Conservation (phyloP, 805 yeast genomes). For the Pichia pseudocactophila region DNA sequence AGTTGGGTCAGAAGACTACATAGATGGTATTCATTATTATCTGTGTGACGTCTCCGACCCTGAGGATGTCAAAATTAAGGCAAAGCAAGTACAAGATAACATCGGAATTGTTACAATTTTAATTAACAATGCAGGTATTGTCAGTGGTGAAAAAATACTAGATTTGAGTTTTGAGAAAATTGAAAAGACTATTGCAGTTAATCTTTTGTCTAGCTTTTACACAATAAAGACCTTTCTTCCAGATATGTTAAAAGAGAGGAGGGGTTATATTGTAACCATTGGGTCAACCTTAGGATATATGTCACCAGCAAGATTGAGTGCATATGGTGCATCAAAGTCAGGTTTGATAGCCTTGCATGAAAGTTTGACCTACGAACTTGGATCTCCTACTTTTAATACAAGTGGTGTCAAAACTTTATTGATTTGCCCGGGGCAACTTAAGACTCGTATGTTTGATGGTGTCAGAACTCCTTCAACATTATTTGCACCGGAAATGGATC, state of each 20-base stretch:
- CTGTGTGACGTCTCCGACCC: conserved; percentile 62
- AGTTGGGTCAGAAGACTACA: conserved; percentile 21
- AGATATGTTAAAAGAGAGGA: conserved; percentile 45
- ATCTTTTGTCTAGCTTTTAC: conserved; percentile 61
- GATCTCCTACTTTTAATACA: conserved; percentile 37
- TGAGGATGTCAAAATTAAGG: conserved; percentile 34
- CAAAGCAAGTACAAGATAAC: conserved; percentile 33
- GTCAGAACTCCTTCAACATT: conserved; percentile 61
- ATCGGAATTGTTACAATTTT: conserved; percentile 58
- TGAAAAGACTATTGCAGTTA: conserved; percentile 53
- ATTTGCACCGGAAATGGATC: conserved; percentile 78
- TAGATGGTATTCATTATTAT: conserved; percentile 42
- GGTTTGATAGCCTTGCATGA: conserved; percentile 82
- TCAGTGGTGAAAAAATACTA: conserved; percentile 46
- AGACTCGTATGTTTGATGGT: conserved; percentile 63
- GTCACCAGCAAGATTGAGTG: conserved; percentile 71
- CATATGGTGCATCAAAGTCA: conserved; percentile 87
- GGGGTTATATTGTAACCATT: conserved; percentile 75
- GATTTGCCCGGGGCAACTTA: conserved; percentile 82
- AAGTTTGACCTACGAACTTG: conserved; percentile 62
- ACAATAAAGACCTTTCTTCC: conserved; percentile 68
- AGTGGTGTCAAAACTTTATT: conserved; percentile 62
- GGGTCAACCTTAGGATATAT: conserved; percentile 81
- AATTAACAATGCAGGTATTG: conserved; percentile 81
- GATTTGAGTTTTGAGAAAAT: conserved; percentile 51